A percentile compares a stretch with the other conserved stretches of the same genome.
These are phyloP conservation scores for Phaffomyces opuntiae DNA, from an alignment of 805 yeast genomes.

Conservation along the genomic window DNA sequence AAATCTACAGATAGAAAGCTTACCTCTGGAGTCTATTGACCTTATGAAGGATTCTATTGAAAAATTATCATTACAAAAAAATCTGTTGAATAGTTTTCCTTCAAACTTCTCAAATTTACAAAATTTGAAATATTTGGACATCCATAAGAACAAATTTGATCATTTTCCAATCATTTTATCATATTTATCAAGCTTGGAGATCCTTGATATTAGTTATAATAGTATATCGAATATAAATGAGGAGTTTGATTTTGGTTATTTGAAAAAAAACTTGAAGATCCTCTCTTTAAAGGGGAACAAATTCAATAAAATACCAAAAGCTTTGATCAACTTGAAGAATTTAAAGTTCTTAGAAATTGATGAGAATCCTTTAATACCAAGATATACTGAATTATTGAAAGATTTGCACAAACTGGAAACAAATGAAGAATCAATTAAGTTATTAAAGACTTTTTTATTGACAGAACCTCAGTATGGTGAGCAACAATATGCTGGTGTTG, in stretches of 20 bases:
- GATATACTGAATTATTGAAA: constrained; percentile 34
- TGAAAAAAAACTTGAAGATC: constrained; percentile 41
- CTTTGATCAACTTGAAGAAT: constrained; percentile 42
- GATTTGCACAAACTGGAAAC: constrained; percentile 28
- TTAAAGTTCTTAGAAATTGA: constrained; percentile 54
- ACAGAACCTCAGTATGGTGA: constrained; percentile 2
- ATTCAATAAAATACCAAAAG: constrained; percentile 47
- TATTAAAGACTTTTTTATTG: constrained; percentile 10
- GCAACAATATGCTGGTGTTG: neutral
- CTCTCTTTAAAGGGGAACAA: constrained; percentile 56
- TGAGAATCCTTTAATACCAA: constrained; percentile 52
- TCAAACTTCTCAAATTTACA: constrained; percentile 35
- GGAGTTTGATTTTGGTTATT: constrained; percentile 31
- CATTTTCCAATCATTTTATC: constrained; percentile 43
- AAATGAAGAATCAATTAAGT: constrained; percentile 36
- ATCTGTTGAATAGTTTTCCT: constrained; percentile 43
- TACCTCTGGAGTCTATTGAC: constrained; percentile 34
- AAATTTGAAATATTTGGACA: constrained; percentile 51
- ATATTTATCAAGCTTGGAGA: constrained; percentile 42
- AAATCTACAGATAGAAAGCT: constrained; percentile 29
- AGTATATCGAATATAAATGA: constrained; percentile 41
- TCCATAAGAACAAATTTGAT: constrained; percentile 52
- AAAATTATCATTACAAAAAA: constrained; percentile 48
- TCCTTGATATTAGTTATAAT: constrained; percentile 60
- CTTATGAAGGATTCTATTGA: constrained; percentile 32